These are phyloP conservation scores for Candida sithepensis DNA, from an alignment of 805 yeast species.

Conservation along the genomic window DNA sequence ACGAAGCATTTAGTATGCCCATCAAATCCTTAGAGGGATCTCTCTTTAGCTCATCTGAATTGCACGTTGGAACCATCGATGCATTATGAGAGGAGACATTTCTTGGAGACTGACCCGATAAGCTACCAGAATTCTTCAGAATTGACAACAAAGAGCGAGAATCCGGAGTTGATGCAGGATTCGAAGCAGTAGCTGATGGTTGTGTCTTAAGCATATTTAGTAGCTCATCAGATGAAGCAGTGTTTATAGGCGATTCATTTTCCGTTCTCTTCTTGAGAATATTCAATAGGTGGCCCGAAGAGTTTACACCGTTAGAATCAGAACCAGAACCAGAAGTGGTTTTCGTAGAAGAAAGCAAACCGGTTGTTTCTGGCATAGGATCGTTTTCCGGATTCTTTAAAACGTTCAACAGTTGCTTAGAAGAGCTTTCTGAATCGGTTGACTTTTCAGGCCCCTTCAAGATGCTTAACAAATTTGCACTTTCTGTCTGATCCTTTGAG, in stretches of 20 bases:
- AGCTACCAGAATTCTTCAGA: background rate
- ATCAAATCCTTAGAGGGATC: slow-evolving; percentile 1
- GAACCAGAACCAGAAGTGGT: no score
- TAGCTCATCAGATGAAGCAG: background rate
- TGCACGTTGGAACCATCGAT: background rate
- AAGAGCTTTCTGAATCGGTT: background rate
- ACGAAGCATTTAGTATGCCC: background rate
- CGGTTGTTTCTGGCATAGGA: background rate
- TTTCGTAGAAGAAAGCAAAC: no score
- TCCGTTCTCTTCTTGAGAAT: slow-evolving; percentile 1
- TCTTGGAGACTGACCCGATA: background rate
- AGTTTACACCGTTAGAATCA: background rate
- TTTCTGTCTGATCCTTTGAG: background rate
- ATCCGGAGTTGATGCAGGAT: no score
- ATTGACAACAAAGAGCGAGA: background rate
- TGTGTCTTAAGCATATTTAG: background rate
- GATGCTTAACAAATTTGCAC: slow-evolving; percentile 8
- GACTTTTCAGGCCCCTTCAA: slow-evolving; percentile 9
- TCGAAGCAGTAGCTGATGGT: no score
- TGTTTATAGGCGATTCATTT: background rate
- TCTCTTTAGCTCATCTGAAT: background rate
- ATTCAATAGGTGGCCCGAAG: slow-evolving; percentile 2
- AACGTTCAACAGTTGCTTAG: slow-evolving; percentile 9
- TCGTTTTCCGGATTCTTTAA: slow-evolving; percentile 9
- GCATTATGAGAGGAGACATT: background rate